Conservation (phyloP, 495 filamentous ascomycete genomes). For the Parachaetomium inaequale region DNA sequence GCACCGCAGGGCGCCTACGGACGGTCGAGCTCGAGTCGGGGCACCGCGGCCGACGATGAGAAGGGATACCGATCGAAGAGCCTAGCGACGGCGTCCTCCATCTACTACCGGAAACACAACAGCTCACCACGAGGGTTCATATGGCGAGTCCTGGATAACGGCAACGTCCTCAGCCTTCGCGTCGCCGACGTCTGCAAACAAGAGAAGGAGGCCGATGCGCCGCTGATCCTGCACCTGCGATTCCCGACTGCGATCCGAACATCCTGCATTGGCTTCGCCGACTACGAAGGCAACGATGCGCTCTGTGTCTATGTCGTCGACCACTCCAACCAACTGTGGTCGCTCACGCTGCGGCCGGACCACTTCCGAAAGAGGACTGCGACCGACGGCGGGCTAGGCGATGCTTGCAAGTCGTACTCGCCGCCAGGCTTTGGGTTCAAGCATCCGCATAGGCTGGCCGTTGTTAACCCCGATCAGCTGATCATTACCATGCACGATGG, state of each 20-base stretch:
- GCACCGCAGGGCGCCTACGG: constrained; percentile 47
- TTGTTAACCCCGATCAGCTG: constrained; percentile 65
- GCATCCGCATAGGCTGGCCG: constrained; percentile 74
- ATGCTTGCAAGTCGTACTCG: constrained; percentile 71
- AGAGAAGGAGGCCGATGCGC: constrained; percentile 59
- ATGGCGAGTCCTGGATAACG: constrained; percentile 82
- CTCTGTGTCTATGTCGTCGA: constrained; percentile 80
- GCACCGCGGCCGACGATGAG: constrained; percentile 59
- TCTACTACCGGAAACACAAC: constrained; percentile 76
- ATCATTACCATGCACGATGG: constrained; percentile 82
- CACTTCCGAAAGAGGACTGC: constrained; percentile 67
- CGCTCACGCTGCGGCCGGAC: constrained; percentile 72
- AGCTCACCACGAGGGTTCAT: constrained; percentile 77
- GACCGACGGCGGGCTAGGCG: constrained; percentile 65
- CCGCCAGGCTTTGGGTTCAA: constrained; percentile 73
- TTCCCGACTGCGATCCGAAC: constrained; percentile 70
- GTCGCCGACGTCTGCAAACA: constrained; percentile 76
- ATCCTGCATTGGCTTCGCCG: constrained; percentile 74
- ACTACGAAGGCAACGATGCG: constrained; percentile 71
- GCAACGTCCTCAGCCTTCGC: constrained; percentile 76
- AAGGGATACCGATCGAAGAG: constrained; percentile 64
- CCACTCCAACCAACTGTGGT: constrained; percentile 70
- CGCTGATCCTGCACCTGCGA: constrained; percentile 69
- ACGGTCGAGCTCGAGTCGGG: constrained; percentile 32
- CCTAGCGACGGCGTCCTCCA: constrained; percentile 72